phyloP scores from a whole-genome alignment of 345 rosid genomes.

The Trapa bicornis region DNA sequence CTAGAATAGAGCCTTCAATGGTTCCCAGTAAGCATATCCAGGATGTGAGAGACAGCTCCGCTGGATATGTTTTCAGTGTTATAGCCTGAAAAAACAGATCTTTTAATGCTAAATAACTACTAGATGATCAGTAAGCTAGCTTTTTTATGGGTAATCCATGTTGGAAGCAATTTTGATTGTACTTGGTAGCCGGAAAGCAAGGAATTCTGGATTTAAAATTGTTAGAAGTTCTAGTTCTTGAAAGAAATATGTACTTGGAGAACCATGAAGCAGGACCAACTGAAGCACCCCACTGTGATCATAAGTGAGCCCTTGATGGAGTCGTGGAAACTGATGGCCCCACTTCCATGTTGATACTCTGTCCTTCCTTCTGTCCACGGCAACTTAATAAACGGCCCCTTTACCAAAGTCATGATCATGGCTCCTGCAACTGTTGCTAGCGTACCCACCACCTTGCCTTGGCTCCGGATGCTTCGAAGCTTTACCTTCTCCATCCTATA shows the following conservation, averaged over 20 bases:
- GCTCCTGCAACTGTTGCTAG: slow-evolving; percentile 78
- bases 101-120: neutral
- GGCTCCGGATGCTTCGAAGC: slow-evolving; percentile 34
- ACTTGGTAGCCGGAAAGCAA: too few species aligned
- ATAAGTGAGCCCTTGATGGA: slow-evolving; percentile 53
- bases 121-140: neutral
- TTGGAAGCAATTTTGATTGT: neutral
- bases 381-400: slow-evolving; percentile 48
- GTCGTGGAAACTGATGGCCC: slow-evolving; percentile 29
- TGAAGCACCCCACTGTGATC: slow-evolving; percentile 51
- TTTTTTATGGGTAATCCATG: neutral
- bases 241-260: slow-evolving; percentile 15
- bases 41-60: slow-evolving; percentile 69
- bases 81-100: slow-evolving; percentile 24
- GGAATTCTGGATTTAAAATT: too few species aligned
- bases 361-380: slow-evolving; percentile 38
- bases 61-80: slow-evolving; percentile 53
- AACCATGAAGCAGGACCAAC: slow-evolving; percentile 69
- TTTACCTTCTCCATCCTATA: slow-evolving; percentile 60
- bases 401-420: slow-evolving; percentile 71
- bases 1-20: slow-evolving; percentile 37
- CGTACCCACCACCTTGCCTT: slow-evolving; percentile 62
- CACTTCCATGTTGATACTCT: slow-evolving; percentile 18
- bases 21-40: slow-evolving; percentile 81
- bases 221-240: too few species aligned